These are phyloP conservation scores for Metschnikowia gruessii DNA, from an alignment of 805 yeast species.

Conservation along the genomic window DNA sequence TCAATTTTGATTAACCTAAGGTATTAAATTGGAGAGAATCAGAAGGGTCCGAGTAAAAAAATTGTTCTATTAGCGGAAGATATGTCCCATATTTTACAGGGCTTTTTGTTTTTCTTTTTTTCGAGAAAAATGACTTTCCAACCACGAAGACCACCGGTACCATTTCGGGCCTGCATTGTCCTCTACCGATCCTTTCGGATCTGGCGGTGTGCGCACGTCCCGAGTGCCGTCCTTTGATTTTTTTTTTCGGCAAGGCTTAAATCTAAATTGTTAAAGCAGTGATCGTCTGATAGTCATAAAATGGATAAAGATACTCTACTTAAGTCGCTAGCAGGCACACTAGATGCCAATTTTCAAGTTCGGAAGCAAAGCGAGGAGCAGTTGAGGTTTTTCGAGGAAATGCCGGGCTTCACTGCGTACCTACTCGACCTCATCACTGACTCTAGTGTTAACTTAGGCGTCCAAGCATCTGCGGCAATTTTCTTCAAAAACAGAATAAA, in stretches of 20 bases:
- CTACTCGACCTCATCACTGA: constrained; percentile 51
- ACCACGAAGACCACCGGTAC: no score
- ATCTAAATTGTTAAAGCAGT: background rate
- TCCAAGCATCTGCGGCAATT: constrained; percentile 43
- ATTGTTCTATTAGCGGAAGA: no score
- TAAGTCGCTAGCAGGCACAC: constrained; percentile 50
- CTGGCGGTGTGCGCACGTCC: constrained; percentile 13
- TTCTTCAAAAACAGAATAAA: constrained; percentile 43
- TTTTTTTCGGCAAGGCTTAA: background rate
- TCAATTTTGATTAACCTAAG: no score
- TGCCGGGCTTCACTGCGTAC: constrained; percentile 56
- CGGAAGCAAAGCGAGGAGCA: constrained; percentile 55
- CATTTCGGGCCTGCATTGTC: background rate
- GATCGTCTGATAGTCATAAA: background rate
- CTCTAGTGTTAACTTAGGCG: constrained; percentile 40
- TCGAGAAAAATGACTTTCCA: no score
- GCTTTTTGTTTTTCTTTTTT: no score
- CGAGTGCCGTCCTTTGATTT: constrained; percentile 2
- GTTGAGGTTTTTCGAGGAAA: constrained; percentile 49
- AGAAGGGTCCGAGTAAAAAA: no score
- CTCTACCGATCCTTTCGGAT: background rate
- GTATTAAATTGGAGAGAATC: no score
- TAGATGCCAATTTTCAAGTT: constrained; percentile 48
- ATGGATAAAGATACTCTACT: constrained; percentile 53
- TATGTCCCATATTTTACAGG: no score